Conservation (phyloP, 805 yeast species). For the Kuraishia cidri region DNA sequence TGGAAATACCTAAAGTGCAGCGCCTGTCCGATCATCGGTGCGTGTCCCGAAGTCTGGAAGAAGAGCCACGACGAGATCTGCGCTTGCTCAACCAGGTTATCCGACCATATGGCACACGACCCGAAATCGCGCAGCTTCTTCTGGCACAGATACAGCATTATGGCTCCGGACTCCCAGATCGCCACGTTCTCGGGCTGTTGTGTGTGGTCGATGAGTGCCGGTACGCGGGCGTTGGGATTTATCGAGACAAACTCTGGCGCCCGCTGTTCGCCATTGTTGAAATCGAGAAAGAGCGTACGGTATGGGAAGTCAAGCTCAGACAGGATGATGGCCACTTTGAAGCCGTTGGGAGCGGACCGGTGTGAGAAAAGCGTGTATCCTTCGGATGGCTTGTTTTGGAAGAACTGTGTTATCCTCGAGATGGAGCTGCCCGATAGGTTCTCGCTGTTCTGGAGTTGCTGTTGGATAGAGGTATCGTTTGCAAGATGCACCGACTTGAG, state of each 20-base stretch:
- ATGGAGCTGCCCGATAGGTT: no score
- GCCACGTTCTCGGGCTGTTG: constrained; percentile 72
- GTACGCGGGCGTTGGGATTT: constrained; percentile 94
- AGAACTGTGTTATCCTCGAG: constrained; percentile 38
- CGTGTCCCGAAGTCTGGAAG: constrained; percentile 94
- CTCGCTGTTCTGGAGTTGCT: neutral
- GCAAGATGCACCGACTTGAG: constrained; percentile 26
- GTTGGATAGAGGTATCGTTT: constrained; percentile 5
- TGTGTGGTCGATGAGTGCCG: constrained; percentile 86
- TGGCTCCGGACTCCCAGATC: constrained; percentile 95
- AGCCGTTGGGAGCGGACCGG: constrained; percentile 90
- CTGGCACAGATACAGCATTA: constrained; percentile 72
- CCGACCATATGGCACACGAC: constrained; percentile 72
- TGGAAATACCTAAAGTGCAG: constrained; percentile 90
- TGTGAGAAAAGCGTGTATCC: constrained; percentile 82
- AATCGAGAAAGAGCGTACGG: constrained; percentile 78
- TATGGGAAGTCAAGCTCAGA: constrained; percentile 76
- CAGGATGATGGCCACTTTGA: constrained; percentile 86
- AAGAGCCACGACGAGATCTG: constrained; percentile 85
- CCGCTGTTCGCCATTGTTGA: constrained; percentile 82
- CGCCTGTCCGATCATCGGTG: constrained; percentile 98
- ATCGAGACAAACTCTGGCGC: constrained; percentile 91
- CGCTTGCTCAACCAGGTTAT: constrained; percentile 68
- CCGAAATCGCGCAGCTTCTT: constrained; percentile 56
- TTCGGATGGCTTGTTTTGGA: constrained; percentile 65